These are phyloP conservation scores for Peronosclerospora sorghi DNA, from an alignment of 352 stramenopile genomes.

Conservation along the genomic window DNA sequence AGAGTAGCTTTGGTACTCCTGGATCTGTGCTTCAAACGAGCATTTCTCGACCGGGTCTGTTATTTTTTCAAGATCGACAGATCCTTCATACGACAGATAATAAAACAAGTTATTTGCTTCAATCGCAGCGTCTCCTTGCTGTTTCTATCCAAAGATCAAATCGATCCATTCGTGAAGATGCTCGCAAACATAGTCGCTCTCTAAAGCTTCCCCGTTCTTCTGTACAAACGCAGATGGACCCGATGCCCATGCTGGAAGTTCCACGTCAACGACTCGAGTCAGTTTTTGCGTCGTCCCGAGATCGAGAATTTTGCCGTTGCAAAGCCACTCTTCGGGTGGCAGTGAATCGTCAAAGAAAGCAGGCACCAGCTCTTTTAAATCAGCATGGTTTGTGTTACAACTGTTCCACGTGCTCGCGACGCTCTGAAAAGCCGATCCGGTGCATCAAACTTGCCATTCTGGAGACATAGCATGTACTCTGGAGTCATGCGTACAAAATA, in stretches of 20 bases:
- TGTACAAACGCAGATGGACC: slow-evolving; percentile 70
- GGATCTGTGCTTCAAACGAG: slow-evolving; percentile 89
- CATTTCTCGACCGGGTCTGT: slow-evolving; percentile 88
- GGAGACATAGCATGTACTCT: slow-evolving; percentile 92
- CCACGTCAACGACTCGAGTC: slow-evolving; percentile 85
- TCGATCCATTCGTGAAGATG: slow-evolving; percentile 79
- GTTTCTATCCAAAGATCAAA: slow-evolving; percentile 76
- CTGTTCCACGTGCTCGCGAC: slow-evolving; percentile 89
- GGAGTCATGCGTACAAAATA: slow-evolving; percentile 97
- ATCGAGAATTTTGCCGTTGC: slow-evolving; percentile 93
- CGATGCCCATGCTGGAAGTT: slow-evolving; percentile 90
- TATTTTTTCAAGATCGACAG: slow-evolving; percentile 76
- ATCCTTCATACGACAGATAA: slow-evolving; percentile 83
- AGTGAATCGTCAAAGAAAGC: slow-evolving; percentile 95
- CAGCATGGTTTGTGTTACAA: slow-evolving; percentile 78
- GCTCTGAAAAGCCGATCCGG: slow-evolving; percentile 96
- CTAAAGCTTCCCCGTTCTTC: slow-evolving; percentile 59
- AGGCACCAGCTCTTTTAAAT: slow-evolving; percentile 98
- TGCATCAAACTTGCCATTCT: slow-evolving; percentile 98
- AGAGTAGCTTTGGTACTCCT: slow-evolving; percentile 80
- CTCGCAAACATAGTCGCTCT: slow-evolving; percentile 60
- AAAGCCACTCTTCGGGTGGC: slow-evolving; percentile 82
- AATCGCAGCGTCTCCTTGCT: slow-evolving; percentile 57
- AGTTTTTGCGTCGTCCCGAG: slow-evolving; percentile 89
- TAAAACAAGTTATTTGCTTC: slow-evolving; percentile 82